phyloP scores from a whole-genome alignment of 192 early-diverging fungal species.

The Coemansia sp. region DNA sequence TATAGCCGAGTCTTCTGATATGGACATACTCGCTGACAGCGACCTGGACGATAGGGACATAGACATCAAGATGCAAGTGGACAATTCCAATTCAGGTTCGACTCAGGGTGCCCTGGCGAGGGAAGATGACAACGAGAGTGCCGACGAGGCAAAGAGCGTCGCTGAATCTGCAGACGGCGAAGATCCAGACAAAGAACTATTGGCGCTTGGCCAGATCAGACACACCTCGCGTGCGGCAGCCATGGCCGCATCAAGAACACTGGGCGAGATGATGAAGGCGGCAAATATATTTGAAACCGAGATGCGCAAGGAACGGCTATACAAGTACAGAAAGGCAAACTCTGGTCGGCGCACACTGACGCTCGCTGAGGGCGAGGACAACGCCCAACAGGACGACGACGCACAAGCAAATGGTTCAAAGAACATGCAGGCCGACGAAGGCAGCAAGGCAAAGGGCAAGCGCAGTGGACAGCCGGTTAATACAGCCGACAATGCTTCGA shows the following conservation, averaged over 20 bases:
- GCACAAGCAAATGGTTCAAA: not conserved
- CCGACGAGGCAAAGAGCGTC: constrained; percentile 30
- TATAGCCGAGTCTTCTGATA: constrained; percentile 48
- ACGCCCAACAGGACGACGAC: constrained; percentile 11
- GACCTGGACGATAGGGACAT: constrained; percentile 20
- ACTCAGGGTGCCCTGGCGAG: not conserved
- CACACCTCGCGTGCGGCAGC: constrained; percentile 57
- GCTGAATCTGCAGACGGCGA: constrained; percentile 30
- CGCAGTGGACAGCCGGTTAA: constrained; percentile 16
- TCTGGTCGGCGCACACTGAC: constrained; percentile 29
- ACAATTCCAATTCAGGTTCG: not conserved
- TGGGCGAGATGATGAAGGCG: constrained; percentile 58
- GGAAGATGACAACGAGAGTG: constrained; percentile 22
- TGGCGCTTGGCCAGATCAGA: constrained; percentile 31
- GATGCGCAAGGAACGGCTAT: constrained; percentile 56
- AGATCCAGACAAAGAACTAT: not conserved
- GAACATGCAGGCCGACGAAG: not conserved
- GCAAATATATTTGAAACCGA: constrained; percentile 60
- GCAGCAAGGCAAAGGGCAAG: constrained; percentile 16
- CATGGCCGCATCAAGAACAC: constrained; percentile 48
- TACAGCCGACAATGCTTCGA: not conserved
- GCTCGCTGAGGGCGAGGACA: constrained; percentile 38
- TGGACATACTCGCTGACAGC: constrained; percentile 49
- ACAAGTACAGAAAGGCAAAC: constrained; percentile 36
- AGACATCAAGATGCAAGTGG: not conserved